These are phyloP conservation scores for Lolium perenne DNA, from an alignment of 176 grass and related monocot species.

Conservation along the genomic window DNA sequence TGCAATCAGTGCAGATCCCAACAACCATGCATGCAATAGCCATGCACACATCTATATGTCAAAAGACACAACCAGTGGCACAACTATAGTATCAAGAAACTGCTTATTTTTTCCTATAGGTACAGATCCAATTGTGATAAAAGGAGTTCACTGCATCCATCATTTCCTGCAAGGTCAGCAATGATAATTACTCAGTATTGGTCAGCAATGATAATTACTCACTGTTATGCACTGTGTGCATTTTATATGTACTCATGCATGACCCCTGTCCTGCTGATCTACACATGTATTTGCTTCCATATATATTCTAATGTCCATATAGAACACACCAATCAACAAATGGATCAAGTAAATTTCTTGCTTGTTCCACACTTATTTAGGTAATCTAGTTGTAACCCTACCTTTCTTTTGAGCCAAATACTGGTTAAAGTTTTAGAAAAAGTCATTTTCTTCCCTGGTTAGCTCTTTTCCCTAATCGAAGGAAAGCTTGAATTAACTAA, in stretches of 20 bases:
- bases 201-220: neutral
- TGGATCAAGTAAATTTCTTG: conserved; percentile 8
- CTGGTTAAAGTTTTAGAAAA: too few species aligned
- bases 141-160: conserved; percentile 43
- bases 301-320: too few species aligned
- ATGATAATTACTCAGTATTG: conserved; percentile 38
- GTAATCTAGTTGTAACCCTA: conserved; percentile 6
- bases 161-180: conserved; percentile 24
- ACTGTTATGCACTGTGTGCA: neutral
- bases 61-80: too few species aligned
- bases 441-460: too few species aligned
- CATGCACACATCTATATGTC: too few species aligned
- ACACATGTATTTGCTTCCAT: neutral
- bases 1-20: too few species aligned
- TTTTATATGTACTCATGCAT: neutral
- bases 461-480: too few species aligned
- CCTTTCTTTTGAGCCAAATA: conserved; percentile 27
- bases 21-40: too few species aligned
- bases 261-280: neutral
- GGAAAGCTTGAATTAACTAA: too few species aligned
- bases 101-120: too few species aligned
- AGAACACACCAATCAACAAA: neutral
- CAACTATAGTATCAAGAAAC: too few species aligned
- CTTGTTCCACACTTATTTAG: conserved; percentile 31
- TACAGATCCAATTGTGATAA: too few species aligned